Percentiles rank a stretch among this genome's conserved stretches.
These are phyloP conservation scores for Aspergillus floridensis DNA, from an alignment of 2,329 filamentous ascomycete species.

Conservation along the genomic window DNA sequence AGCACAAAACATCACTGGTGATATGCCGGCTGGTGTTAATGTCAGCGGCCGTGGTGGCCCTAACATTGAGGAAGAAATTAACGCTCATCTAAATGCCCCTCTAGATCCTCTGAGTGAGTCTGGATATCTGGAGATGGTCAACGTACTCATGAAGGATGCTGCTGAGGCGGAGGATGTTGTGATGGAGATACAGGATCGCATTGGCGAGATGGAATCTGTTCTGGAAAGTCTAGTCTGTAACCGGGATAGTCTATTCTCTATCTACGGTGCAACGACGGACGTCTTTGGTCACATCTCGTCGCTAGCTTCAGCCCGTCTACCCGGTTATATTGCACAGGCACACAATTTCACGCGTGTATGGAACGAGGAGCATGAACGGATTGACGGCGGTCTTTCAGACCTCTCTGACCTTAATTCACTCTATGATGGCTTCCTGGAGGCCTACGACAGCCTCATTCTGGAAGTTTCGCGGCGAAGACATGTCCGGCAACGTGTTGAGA, in stretches of 20 bases:
- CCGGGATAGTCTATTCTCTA: slow-evolving; percentile 55
- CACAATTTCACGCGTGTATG: slow-evolving; percentile 57
- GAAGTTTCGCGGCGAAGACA: slow-evolving; percentile 75
- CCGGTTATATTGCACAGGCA: slow-evolving; percentile 49
- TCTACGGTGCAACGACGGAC: slow-evolving; percentile 58
- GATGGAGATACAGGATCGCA: slow-evolving; percentile 68
- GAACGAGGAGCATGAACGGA: slow-evolving; percentile 69
- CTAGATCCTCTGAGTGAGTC: slow-evolving; percentile 70
- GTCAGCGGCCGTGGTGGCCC: slow-evolving; percentile 31
- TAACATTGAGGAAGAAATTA: slow-evolving; percentile 33
- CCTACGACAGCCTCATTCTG: slow-evolving; percentile 79
- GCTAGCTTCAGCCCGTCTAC: slow-evolving; percentile 62
- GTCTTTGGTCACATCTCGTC: slow-evolving; percentile 67
- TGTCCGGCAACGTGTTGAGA: slow-evolving; percentile 70
- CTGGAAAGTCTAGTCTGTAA: slow-evolving; percentile 64
- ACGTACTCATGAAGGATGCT: slow-evolving; percentile 63
- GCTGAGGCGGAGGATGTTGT: slow-evolving; percentile 62
- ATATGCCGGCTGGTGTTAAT: slow-evolving; percentile 55
- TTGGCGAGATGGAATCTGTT: slow-evolving; percentile 72
- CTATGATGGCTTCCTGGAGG: slow-evolving; percentile 80
- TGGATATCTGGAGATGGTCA: slow-evolving; percentile 79
- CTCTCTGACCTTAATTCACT: slow-evolving; percentile 76
- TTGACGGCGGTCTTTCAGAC: slow-evolving; percentile 68
- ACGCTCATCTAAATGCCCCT: slow-evolving; percentile 42
- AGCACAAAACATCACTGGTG: slow-evolving; percentile 63